Base-by-base conservation (phyloP, 805 yeast genomes). In the Suhomyces vadensis region DNA sequence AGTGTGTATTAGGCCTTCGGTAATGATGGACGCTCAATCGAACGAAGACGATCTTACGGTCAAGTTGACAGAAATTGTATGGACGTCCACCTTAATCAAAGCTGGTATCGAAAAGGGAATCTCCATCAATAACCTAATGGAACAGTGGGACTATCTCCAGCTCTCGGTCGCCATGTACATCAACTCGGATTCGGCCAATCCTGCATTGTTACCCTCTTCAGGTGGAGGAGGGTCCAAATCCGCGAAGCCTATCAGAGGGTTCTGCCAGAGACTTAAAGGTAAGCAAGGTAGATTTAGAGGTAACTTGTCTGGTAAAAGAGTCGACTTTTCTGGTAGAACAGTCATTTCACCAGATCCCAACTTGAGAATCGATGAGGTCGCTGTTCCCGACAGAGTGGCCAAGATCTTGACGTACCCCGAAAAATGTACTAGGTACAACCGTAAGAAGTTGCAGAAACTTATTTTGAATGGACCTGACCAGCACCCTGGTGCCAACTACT, bases 281-380 rank as follows among this genome's bases (percentile, higher is more conserved):
- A 94, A 94, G 56, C 98, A 94, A 69, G 99, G 99, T 59, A 85
- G 99, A 63, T 95, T 94, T 72, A 81, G 99, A 75, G 99, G 99
- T 54, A 94, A 94, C 61, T 71, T 94, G 55, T 90, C 97, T 1
- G 99, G 99, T 67, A 94, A 94, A 67, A 87, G 99, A 74, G 99
- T 94, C 20, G 99, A 94, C 67, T 94, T 94, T 62, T 90, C 97
- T 0, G 99, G 95, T 40, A 82, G 99, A 73, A 94, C 99, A 0
- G 99, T 94, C 55, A 94, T 94, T 60, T 92, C 98, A 2, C 99
- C 99, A 2, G 99, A 94, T 72, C 99, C 99, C 27, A 94, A 94
- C 63, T 72, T 94, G 55, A 76, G 85, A 22, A 88, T 94, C 50
- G 98, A 94, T 67, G 97, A 94, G 67, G 99, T 94, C 33, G 99